These are phyloP conservation scores for Skeletonema marinoi DNA, from an alignment of 108 stramenopile species.

Conservation along the genomic window DNA sequence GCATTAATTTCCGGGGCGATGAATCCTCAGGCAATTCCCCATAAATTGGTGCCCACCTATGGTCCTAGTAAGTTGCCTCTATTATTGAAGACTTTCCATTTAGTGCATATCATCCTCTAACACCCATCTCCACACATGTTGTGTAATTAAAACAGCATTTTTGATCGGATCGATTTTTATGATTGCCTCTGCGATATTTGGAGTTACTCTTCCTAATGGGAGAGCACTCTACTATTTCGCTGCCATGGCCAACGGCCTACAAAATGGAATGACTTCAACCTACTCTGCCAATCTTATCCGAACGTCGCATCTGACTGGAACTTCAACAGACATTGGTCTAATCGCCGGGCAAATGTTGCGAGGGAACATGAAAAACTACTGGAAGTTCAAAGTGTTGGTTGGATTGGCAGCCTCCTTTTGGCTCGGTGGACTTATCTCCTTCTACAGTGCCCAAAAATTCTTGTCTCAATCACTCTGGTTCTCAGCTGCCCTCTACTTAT, in stretches of 20 bases:
- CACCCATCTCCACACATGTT: too few species aligned
- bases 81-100: too few species aligned
- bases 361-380: conserved; percentile 43
- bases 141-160: conserved; percentile 18
- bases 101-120: too few species aligned
- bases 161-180: conserved; percentile 37
- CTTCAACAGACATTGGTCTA: conserved; percentile 52
- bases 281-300: conserved; percentile 54
- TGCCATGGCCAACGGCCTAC: conserved; percentile 45
- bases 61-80: conserved; percentile 22
- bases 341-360: conserved; percentile 39
- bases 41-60: conserved; percentile 45
- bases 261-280: conserved; percentile 56
- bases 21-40: conserved; percentile 41
- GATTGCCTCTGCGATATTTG: conserved; percentile 20
- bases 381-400: conserved; percentile 33
- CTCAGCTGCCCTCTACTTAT: conserved; percentile 20
- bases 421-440: conserved; percentile 34
- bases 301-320: conserved; percentile 39
- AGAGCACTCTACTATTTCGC: conserved; percentile 40
- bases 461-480: conserved; percentile 18
- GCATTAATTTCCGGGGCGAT: conserved; percentile 30
- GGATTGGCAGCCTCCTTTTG: conserved; percentile 35
- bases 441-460: conserved; percentile 16
- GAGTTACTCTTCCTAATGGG: not conserved